Evolutionary conservation across 2,329 filamentous ascomycete species (phyloP).

Genomic region (Trichophyton mentagrophytes): DNA sequence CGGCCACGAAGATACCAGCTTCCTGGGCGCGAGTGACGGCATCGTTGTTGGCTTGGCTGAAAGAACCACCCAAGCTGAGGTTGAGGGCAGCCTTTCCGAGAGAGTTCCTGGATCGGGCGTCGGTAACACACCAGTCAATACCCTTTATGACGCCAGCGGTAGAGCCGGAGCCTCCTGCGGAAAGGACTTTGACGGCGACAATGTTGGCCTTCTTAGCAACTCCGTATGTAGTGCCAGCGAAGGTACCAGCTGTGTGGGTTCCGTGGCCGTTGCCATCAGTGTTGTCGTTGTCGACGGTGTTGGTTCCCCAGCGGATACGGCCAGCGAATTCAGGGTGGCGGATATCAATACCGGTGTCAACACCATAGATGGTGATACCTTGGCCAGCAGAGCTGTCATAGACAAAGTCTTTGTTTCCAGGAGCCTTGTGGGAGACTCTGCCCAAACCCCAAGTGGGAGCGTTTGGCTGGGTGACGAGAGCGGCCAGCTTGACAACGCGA

Average conservation of each 20-base stretch:
- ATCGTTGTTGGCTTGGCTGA: conserved; percentile 26
- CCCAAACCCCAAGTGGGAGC: conserved; percentile 26
- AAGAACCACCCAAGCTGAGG: conserved; percentile 26
- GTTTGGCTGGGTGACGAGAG: conserved; percentile 14
- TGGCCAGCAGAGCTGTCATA: conserved; percentile 27
- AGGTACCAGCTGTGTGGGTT: conserved; percentile 30
- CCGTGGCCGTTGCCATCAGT: conserved; percentile 25
- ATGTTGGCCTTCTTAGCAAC: conserved; percentile 28
- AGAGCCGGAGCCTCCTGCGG: conserved; percentile 34
- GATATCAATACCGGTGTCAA: conserved; percentile 30
- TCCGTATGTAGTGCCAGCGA: conserved; percentile 25
- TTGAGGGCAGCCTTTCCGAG: conserved; percentile 24
- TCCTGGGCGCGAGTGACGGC: conserved; percentile 27
- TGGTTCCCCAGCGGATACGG: conserved; percentile 25
- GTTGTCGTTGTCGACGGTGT: conserved; percentile 17
- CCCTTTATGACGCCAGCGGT: conserved; percentile 38
- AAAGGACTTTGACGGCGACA: conserved; percentile 40
- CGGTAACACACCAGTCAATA: conserved; percentile 31
- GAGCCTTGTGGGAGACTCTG: conserved; percentile 21
- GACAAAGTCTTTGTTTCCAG: conserved; percentile 20
- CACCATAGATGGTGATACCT: conserved; percentile 26
- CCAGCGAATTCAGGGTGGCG: conserved; percentile 26
- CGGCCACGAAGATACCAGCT: conserved; percentile 30
- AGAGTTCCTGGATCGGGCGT: conserved; percentile 20
- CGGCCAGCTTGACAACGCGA: conserved; percentile 6